Evolutionary conservation across 1,284 basidiomycete species (phyloP).

Genomic region (Fomitiporia mediterranea): DNA sequence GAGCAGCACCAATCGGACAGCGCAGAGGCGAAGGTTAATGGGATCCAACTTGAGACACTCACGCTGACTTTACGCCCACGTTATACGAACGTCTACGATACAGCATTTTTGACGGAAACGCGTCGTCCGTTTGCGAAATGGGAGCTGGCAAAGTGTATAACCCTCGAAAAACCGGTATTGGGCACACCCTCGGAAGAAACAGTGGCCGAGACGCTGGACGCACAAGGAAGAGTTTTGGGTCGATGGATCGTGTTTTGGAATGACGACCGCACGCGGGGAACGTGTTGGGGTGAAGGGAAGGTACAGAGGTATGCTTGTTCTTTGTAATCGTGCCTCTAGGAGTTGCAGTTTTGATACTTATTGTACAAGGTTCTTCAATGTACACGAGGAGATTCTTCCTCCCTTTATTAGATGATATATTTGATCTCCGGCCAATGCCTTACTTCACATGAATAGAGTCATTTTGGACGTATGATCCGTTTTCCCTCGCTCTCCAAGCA

Average conservation of each 20-base stretch:
- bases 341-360: constrained; percentile 14
- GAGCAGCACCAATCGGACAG: constrained; percentile 37
- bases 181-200: constrained; percentile 60
- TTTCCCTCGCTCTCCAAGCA: too few species aligned
- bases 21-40: constrained; percentile 31
- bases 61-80: constrained; percentile 57
- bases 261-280: constrained; percentile 50
- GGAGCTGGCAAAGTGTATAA: constrained; percentile 61
- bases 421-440: too few species aligned
- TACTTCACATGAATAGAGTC: too few species aligned
- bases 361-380: constrained; percentile 77
- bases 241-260: constrained; percentile 76
- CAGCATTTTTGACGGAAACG: constrained; percentile 66
- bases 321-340: background rate
- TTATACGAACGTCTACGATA: constrained; percentile 68
- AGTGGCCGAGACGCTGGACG: constrained; percentile 67
- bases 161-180: constrained; percentile 40
- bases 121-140: constrained; percentile 75
- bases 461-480: too few species aligned
- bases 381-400: constrained; percentile 72
- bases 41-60: constrained; percentile 69
- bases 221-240: constrained; percentile 61
- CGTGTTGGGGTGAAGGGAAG: constrained; percentile 53
- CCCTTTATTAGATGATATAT: constrained; percentile 19
- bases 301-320: constrained; percentile 50